Conservation (phyloP, 495 filamentous ascomycete genomes). For the Daldinia caldariorum region DNA sequence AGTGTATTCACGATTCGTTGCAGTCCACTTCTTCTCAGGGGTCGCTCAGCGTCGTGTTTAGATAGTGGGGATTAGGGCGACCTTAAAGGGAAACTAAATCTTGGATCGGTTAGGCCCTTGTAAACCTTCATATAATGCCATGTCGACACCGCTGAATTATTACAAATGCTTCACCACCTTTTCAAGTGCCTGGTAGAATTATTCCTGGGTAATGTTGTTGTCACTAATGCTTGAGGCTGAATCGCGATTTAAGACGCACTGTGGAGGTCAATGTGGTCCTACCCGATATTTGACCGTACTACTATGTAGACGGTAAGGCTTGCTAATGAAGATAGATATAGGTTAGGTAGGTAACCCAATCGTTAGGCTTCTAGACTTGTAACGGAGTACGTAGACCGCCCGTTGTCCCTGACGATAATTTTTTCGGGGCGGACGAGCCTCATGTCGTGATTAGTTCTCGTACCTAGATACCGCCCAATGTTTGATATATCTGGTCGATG, state of each 20-base stretch:
- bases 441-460: background rate
- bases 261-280: background rate
- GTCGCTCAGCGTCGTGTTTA: background rate
- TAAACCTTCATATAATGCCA: background rate
- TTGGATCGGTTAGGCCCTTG: background rate
- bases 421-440: background rate
- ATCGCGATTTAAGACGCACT: conserved; percentile 15
- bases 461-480: background rate
- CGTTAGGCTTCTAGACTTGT: background rate
- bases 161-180: background rate
- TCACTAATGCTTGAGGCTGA: conserved; percentile 14
- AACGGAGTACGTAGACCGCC: conserved; percentile 15
- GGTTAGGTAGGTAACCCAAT: too few relatives aligned
- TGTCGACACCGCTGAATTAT: conserved; percentile 6
- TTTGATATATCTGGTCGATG: background rate
- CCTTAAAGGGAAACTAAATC: background rate
- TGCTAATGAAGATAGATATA: background rate
- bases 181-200: background rate
- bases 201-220: too few relatives aligned
- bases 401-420: conserved; percentile 13
- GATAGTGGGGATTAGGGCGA: background rate
- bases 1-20: background rate
- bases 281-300: background rate
- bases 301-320: background rate
- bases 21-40: conserved; percentile 3